Base-by-base conservation (phyloP, 2,329 filamentous ascomycete species). In the Penicillium fuscoglaucum region DNA sequence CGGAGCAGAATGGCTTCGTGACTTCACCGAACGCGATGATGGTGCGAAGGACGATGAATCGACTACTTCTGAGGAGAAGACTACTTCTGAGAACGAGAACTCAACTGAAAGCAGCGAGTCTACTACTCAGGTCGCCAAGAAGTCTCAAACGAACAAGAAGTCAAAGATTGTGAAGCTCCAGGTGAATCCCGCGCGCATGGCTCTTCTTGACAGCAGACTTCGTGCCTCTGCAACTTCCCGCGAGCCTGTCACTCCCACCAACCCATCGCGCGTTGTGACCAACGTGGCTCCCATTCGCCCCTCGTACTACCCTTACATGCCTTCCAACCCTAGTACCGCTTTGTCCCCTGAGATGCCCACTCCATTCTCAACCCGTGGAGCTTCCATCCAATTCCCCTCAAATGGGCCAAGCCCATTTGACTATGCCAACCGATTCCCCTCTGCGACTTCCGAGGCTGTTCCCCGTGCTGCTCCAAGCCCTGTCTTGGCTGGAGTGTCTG, bases 111-210 rank as follows among this genome's bases (percentile, higher is more conserved):
- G 17, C 19, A 44, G 37, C 10, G 19, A 44, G 19, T 39, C 28
- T 6, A 53, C 51, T 26, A 12, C 41, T 21, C 51, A 46, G 12
- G 31, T 6, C 5, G 5, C 51, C 6, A 46, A 46, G 29, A 45
- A 53, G 17, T 53, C 51, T 33, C 31, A 33, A 4, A 15, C 31
- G 12, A 33, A 33, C 4, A 46, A 46, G 29, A 45, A 53, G 17
- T 53, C 51, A n/a, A 53, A 53, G 17, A 37, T 53, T 1, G 51
- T 53, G 19, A 53, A 6, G 7, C 40, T 53, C 4, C 45, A 46
- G 10, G 1, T 53, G 7, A 6, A 10, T 1, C 17, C 9, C 2
- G 40, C 17, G 21, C 19, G 28, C 9, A 17, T 53, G 29, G 51
- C 51, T 21, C 24, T 15, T 15, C 17, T 45, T 19, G 51, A 46